Conservation (phyloP, 2,329 filamentous ascomycete species). For the Cladosporium halotolerans region DNA sequence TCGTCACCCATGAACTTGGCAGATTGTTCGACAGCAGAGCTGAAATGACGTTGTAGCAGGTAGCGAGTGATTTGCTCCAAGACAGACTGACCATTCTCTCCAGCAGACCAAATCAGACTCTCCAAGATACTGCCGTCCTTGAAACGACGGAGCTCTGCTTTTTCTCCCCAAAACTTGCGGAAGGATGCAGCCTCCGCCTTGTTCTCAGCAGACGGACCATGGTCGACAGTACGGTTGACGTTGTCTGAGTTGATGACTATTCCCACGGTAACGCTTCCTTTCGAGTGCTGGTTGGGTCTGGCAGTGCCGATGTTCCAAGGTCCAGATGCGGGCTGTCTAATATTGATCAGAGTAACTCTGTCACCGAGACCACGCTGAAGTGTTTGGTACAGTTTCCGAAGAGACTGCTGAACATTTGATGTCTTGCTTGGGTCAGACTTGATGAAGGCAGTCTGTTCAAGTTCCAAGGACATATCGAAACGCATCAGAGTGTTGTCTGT, state of each 20-base stretch:
- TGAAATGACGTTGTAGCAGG: constrained; percentile 63
- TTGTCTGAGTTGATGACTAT: constrained; percentile 68
- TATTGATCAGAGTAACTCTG: constrained; percentile 61
- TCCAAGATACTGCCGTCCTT: constrained; percentile 92
- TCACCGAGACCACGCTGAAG: constrained; percentile 69
- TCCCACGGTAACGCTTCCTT: constrained; percentile 52
- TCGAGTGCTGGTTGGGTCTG: constrained; percentile 14
- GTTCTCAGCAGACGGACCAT: constrained; percentile 79
- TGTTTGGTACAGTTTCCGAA: constrained; percentile 53
- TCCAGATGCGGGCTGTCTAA: constrained; percentile 16
- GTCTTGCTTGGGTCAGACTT: constrained; percentile 18
- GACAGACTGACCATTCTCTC: constrained; percentile 56
- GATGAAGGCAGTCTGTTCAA: constrained; percentile 31
- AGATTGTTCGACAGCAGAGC: constrained; percentile 45
- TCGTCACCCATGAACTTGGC: constrained; percentile 41
- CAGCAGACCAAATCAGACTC: constrained; percentile 73
- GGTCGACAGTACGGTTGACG: constrained; percentile 71
- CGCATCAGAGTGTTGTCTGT: constrained; percentile 46
- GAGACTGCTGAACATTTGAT: constrained; percentile 24
- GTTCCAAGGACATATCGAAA: constrained; percentile 48
- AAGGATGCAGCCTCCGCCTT: constrained; percentile 77
- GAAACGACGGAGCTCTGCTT: constrained; percentile 86
- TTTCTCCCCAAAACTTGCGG: constrained; percentile 89
- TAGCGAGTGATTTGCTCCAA: constrained; percentile 75
- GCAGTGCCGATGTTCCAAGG: constrained; percentile 34